Percentiles rank a stretch among this genome's conserved stretches.
Conservation (phyloP, 306 rosid species). For the Datisca glomerata region DNA sequence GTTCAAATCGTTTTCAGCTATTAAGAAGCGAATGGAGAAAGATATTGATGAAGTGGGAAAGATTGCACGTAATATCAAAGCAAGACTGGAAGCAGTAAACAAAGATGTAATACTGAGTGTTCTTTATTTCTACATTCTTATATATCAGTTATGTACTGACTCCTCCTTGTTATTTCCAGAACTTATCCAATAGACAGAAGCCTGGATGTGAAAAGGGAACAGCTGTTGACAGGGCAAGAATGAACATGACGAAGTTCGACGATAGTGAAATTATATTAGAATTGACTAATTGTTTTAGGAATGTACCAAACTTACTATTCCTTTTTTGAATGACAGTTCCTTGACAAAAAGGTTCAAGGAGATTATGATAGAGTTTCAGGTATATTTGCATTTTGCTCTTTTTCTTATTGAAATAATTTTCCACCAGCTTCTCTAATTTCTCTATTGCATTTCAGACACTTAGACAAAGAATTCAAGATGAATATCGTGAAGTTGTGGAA, state of each 20-base stretch:
- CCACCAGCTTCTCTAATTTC: conserved; percentile 15
- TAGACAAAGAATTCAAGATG: conserved; percentile 90
- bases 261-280: conserved; percentile 8
- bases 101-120: conserved; percentile 47
- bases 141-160: conserved; percentile 8
- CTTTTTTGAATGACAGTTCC: conserved; percentile 41
- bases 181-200: conserved; percentile 62
- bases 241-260: conserved; percentile 85
- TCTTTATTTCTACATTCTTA: background rate
- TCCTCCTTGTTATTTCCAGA: conserved; percentile 34
- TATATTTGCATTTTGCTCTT: conserved; percentile 12
- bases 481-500: conserved; percentile 98
- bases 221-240: conserved; percentile 81
- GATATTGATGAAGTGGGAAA: conserved; percentile 97
- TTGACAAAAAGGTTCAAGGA: conserved; percentile 77
- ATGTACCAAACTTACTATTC: conserved; percentile 10
- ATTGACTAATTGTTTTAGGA: conserved; percentile 1
- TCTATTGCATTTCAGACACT: conserved; percentile 44
- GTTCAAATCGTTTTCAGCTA: conserved; percentile 41
- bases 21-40: conserved; percentile 95
- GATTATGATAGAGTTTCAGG: conserved; percentile 92
- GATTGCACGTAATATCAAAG: conserved; percentile 72
- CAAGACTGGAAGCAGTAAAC: conserved; percentile 69
- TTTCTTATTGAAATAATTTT: conserved; percentile 10
- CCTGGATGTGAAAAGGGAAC: conserved; percentile 96